Base-by-base conservation (phyloP, 768 basidiomycete genomes). In the Boletellus ananiceps region DNA sequence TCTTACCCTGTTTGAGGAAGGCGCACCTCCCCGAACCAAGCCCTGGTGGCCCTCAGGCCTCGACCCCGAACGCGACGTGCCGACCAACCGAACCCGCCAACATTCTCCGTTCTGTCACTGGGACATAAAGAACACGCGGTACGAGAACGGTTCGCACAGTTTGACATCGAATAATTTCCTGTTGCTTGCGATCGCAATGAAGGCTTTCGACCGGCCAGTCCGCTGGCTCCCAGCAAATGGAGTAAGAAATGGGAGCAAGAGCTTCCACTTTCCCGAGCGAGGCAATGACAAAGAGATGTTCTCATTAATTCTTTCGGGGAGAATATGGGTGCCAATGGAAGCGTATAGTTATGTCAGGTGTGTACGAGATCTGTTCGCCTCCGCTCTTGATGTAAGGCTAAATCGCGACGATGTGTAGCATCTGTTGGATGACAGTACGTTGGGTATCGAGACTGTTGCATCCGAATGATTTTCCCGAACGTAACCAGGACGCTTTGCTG, bases 301-400 rank as follows among this genome's bases (percentile, higher is more conserved):
- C 94, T 70, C 81, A 85, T 56, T n/a, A n/a, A 78, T 98, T 95
- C 72, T 97, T 98, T 62, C 81, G 84, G 49, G 93, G 96, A 60
- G 91, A 94, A 57, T 82, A 78, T 52, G 90, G 94, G 94, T 37
- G 93, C 93, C 0, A 92, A 93, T 60, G 94, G 95, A 2, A 86
- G 77, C 21, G 95, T 98, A 1, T 96, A 76, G 76, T n/a, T n/a
- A n/a, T n/a, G n/a, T n/a, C n/a, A n/a, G n/a, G 90, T 90, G 50
- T n/a, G 76, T 40, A 47, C 19, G 27, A n/a, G 12, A 16, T 48
- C 12, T 46, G 23, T 19, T 16, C 0, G 2, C 21, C 12, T 38
- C 23, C 23, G 27, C 42, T 19, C 27, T 35, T 16, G 5, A 12
- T 18, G 27, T 40, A 14, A n/a, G 12, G 13, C 62, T 60, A 32